A percentile compares a stretch with the other conserved stretches of the same genome.
These are phyloP conservation scores for Raddia guianensis DNA, from an alignment of 176 grass and related monocot species.

Conservation along the genomic window DNA sequence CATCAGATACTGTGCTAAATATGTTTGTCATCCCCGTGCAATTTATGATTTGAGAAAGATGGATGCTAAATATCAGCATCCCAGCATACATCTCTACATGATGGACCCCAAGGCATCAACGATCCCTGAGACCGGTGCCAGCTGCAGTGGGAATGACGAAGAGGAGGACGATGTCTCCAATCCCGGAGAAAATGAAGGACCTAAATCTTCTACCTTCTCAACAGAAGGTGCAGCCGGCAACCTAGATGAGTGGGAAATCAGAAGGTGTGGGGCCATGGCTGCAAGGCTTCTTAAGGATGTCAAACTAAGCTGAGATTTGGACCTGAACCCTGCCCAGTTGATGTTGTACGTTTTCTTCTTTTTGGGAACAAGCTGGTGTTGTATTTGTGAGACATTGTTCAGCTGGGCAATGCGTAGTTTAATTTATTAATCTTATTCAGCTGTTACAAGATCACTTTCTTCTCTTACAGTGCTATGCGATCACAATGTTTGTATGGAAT, in stretches of 20 bases:
- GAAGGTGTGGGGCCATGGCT: slow-evolving; percentile 80
- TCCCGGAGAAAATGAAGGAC: slow-evolving; percentile 40
- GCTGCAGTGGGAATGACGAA: slow-evolving; percentile 29
- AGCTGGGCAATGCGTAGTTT: no score
- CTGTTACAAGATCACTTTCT: no score
- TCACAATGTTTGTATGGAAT: no score
- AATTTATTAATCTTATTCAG: no score
- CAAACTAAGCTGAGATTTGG: slow-evolving; percentile 46
- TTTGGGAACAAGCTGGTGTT: background rate
- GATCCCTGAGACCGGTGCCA: slow-evolving; percentile 6
- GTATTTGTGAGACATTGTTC: background rate
- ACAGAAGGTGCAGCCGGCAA: slow-evolving; percentile 12
- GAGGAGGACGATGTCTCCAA: slow-evolving; percentile 52
- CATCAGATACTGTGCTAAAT: background rate
- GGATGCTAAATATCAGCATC: slow-evolving; percentile 84
- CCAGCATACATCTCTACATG: slow-evolving; percentile 84
- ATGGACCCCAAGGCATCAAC: slow-evolving; percentile 65
- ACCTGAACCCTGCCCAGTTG: background rate
- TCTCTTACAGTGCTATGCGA: no score
- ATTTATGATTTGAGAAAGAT: slow-evolving; percentile 53
- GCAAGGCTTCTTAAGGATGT: slow-evolving; percentile 87
- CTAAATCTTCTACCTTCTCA: slow-evolving; percentile 18
- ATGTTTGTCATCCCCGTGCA: slow-evolving; percentile 2
- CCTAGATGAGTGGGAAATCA: slow-evolving; percentile 83
- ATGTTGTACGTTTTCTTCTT: background rate